Evolutionary conservation across 2,329 filamentous ascomycete genomes (phyloP), one percentile per base, ranked within the genome.

Genomic region (Diaporthe batatas): DNA sequence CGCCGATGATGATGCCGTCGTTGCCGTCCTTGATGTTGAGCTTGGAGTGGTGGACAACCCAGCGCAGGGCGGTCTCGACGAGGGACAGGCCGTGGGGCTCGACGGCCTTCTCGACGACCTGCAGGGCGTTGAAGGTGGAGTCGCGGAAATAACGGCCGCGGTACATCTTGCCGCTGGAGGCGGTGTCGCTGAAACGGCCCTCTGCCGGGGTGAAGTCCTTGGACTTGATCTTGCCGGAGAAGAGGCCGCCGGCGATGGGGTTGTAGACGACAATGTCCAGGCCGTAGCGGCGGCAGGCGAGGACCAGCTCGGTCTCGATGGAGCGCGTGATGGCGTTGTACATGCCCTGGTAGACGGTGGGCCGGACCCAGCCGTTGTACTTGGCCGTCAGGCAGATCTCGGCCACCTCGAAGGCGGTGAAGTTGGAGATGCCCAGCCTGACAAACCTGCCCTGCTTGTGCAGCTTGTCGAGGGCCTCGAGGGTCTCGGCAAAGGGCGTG

Each of bases 401-500:
- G 0, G 94, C 94, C 12, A 98, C 93, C 81, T 98, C 95, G 79
- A 92, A 96, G 0, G 94, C 92, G 0, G 94, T 93, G 80, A 91
- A 98, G 83, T 98, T 98, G 77, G 90, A 93, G 73, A 98, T 83
- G 2, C 94, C 95, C 16, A 98, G 84, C 68, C 90, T 88, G 25
- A 94, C 90, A 79, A 98, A 97, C 80, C 96, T 96, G 74, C 94
- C 94, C 72, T 93, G 89, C 82, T 94, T 94, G 86, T 97, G 94
- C 68, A 98, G 84, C 82, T 94, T 91, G 80, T 98, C 90, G 73
- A 95, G 86, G 6, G 92, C 93, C 77, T 91, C 89, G 23, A 98
- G 86, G 0, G 95, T 96, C 81, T 96, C 92, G 10, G 90, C 90
- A 78, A 97, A 97, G 0, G 92, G 93, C 1, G 92, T 88, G 0